These are phyloP conservation scores for Cinnamomum chago DNA, from an alignment of 164 flowering plant genomes.

Conservation along the genomic window DNA sequence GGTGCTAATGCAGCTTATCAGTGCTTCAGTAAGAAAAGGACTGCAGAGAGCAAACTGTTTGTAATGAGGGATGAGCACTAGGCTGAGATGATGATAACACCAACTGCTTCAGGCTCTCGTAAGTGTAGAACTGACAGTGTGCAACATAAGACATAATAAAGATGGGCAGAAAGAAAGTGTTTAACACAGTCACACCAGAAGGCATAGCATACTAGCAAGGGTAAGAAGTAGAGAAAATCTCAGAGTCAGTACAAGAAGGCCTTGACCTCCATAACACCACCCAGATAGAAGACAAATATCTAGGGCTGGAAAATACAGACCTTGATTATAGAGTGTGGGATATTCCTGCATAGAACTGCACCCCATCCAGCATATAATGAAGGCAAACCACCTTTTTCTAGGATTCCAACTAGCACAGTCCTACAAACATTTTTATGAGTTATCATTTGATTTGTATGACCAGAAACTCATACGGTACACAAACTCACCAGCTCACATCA, in stretches of 20 bases:
- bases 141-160: not conserved
- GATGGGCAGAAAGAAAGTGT: not conserved
- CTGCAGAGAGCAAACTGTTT: constrained; percentile 48
- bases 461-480: no score
- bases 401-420: constrained; percentile 68
- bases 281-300: not conserved
- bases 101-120: constrained; percentile 82
- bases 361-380: constrained; percentile 97
- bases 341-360: constrained; percentile 93
- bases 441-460: not conserved
- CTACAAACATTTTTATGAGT: constrained; percentile 32
- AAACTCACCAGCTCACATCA: no score
- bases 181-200: not conserved
- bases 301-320: constrained; percentile 26
- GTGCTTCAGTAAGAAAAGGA: not conserved
- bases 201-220: not conserved
- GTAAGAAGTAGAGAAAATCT: not conserved
- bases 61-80: constrained; percentile 42
- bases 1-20: not conserved
- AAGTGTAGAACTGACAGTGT: constrained; percentile 79
- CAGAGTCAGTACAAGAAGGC: constrained; percentile 2
- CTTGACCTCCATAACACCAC: no score
- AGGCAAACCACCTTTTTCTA: constrained; percentile 68
- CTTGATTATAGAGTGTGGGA: constrained; percentile 97
- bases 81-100: constrained; percentile 38